phyloP scores from a whole-genome alignment of 1,139 yeast genomes.

The Debaryomyces sp. region DNA sequence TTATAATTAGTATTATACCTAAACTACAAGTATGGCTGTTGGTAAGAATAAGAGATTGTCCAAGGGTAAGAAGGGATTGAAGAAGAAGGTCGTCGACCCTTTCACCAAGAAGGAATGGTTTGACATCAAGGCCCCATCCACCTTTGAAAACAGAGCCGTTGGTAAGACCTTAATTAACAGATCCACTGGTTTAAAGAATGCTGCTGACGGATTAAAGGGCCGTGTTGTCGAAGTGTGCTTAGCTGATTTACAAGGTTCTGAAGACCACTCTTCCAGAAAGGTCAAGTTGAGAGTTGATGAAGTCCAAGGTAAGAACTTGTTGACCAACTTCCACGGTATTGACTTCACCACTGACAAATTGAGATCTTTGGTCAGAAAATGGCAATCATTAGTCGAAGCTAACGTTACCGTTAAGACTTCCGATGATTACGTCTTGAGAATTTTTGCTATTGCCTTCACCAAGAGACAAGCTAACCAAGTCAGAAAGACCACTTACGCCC shows the following conservation, averaged over 20 bases:
- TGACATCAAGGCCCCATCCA: constrained; percentile 55
- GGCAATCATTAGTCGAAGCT: constrained; percentile 58
- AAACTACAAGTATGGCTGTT: constrained; percentile 44
- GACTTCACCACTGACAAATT: constrained; percentile 54
- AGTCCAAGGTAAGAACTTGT: constrained; percentile 57
- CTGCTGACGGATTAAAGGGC: constrained; percentile 56
- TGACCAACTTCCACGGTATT: constrained; percentile 57
- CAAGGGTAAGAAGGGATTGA: constrained; percentile 55
- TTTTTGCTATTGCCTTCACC: constrained; percentile 56
- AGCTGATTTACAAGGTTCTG: constrained; percentile 56
- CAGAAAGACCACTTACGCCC: constrained; percentile 55
- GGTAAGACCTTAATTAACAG: constrained; percentile 56
- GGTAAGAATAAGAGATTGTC: constrained; percentile 58
- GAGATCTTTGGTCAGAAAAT: constrained; percentile 55
- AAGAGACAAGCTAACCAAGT: constrained; percentile 56
- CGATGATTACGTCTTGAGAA: constrained; percentile 53
- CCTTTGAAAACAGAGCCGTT: constrained; percentile 53
- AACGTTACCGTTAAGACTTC: constrained; percentile 55
- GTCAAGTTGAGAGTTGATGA: constrained; percentile 56
- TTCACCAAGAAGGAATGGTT: constrained; percentile 58
- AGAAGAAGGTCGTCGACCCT: constrained; percentile 56
- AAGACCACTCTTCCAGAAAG: constrained; percentile 56
- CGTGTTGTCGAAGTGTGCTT: constrained; percentile 53
- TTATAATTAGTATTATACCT: constrained; percentile 8
- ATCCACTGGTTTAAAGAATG: constrained; percentile 55